Evolutionary conservation across 352 stramenopile genomes (phyloP).

Genomic region (Pythium dissimile): DNA sequence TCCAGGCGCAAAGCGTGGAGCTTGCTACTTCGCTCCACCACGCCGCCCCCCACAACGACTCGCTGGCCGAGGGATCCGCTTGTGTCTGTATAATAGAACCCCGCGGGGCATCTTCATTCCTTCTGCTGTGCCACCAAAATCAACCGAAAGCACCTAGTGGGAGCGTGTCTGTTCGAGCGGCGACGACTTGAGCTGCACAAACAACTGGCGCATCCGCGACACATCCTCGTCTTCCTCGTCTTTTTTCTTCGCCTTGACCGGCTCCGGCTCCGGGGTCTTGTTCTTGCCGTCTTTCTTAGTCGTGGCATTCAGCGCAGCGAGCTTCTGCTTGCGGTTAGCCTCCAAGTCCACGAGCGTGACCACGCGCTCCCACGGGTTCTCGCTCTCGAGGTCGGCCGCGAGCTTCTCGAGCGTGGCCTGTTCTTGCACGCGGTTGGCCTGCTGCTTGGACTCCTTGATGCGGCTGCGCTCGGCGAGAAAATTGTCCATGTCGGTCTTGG

Average conservation of each 20-base stretch:
- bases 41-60: not conserved
- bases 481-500: constrained; percentile 60
- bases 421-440: constrained; percentile 91
- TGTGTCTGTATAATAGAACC: not conserved
- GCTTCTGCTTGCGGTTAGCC: constrained; percentile 66
- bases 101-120: too few relatives aligned
- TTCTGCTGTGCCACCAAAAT: too few relatives aligned
- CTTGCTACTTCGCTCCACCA: too few relatives aligned
- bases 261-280: constrained; percentile 33
- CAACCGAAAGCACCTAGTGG: constrained; percentile 18
- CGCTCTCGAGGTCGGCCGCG: constrained; percentile 91
- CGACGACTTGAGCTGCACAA: constrained; percentile 93
- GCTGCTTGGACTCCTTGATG: constrained; percentile 89
- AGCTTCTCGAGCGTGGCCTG: constrained; percentile 94
- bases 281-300: constrained; percentile 44
- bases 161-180: constrained; percentile 78
- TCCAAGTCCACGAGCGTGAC: constrained; percentile 93
- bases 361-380: constrained; percentile 93
- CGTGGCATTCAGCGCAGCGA: constrained; percentile 45
- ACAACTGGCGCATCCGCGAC: constrained; percentile 91
- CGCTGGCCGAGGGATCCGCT: not conserved
- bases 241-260: constrained; percentile 44
- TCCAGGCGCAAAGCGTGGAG: not conserved
- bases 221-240: constrained; percentile 77
- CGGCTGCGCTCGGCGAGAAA: constrained; percentile 84